Conservation (phyloP, 495 filamentous ascomycete genomes). For the Jackrogersella minutella region DNA sequence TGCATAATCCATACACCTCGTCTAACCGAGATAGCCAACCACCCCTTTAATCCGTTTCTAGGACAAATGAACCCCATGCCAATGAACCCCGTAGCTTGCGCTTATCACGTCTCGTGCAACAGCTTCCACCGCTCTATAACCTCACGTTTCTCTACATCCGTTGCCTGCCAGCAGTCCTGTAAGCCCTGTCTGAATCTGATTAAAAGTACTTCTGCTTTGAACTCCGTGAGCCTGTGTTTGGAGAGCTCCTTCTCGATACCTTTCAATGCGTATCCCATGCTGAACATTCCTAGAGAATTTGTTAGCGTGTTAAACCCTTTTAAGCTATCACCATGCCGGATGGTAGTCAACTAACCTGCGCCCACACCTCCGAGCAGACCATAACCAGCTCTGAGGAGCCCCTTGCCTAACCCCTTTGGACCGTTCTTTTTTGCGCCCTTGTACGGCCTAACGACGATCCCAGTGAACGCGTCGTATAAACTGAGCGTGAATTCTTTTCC, state of each 20-base stretch:
- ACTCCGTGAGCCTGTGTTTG: slow-evolving; percentile 47
- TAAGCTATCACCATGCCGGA: not conserved
- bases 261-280: slow-evolving; percentile 66
- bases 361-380: slow-evolving; percentile 4
- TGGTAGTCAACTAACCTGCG: slow-evolving; percentile 1
- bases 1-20: too few species aligned
- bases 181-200: slow-evolving; percentile 44
- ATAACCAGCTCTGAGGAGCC: slow-evolving; percentile 14
- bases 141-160: slow-evolving; percentile 34
- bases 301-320: not conserved
- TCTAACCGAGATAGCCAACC: too few species aligned
- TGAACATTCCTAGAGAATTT: slow-evolving; percentile 48
- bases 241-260: slow-evolving; percentile 70
- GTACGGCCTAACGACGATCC: slow-evolving; percentile 47
- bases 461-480: slow-evolving; percentile 48
- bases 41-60: too few species aligned
- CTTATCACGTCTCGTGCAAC: slow-evolving; percentile 2
- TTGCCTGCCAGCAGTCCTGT: slow-evolving; percentile 26
- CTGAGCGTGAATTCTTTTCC: slow-evolving; percentile 58
- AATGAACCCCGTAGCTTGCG: too few species aligned
- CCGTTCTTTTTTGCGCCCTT: slow-evolving; percentile 50
- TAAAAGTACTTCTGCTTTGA: slow-evolving; percentile 40
- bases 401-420: slow-evolving; percentile 51
- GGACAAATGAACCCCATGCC: too few species aligned
- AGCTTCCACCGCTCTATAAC: slow-evolving; percentile 43